Evolutionary conservation across 495 filamentous ascomycete species (phyloP), one percentile per base, ranked within the genome.

Genomic region (Penicillium canescens): DNA sequence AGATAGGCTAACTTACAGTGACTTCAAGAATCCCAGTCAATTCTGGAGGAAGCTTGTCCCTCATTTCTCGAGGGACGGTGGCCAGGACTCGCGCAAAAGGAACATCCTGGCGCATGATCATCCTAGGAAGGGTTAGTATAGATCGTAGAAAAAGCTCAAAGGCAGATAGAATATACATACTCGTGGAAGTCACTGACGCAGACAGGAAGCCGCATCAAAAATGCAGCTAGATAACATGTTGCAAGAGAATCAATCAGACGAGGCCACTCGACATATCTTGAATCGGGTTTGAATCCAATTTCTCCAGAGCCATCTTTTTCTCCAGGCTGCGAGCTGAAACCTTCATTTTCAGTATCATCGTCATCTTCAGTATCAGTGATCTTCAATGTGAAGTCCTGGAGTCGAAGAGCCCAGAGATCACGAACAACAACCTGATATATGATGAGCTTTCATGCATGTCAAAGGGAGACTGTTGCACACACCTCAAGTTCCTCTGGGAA

Each of bases 341-440:
- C 45, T 40, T 71, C 61, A n/a, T 63, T 62, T 37, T 73, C 64
- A 18, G 67, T 66, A 28, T 66, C 63, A 12, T 61, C 58, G 12
- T 67, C 61, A 21, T 70, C 57, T 23, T 64, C 68, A n/a, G 57
- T 47, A 24, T 61, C 61, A 41, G 69, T 69, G 35, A 76, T 72
- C 46, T 69, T 74, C 16, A 55, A 52, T 14, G 77, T 61, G 36
- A 82, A 75, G 34, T 67, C 75, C 34, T 80, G 77, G 31, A 90
- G 69, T 34, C 84, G 81, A 5, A 90, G 71, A 34, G 79, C 75
- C 87, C 87, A 91, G n/a, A 91, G 77, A 69, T 89, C 85, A 34
- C 76, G 79, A 34, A 88, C 76, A 7, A 88, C 69, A 31, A 60
- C 60, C 84, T 79, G 26, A 50, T 31, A 7, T 28, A 20, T 16